phyloP scores from a whole-genome alignment of 1,139 yeast species.

The Geotrichum aggregatum region DNA sequence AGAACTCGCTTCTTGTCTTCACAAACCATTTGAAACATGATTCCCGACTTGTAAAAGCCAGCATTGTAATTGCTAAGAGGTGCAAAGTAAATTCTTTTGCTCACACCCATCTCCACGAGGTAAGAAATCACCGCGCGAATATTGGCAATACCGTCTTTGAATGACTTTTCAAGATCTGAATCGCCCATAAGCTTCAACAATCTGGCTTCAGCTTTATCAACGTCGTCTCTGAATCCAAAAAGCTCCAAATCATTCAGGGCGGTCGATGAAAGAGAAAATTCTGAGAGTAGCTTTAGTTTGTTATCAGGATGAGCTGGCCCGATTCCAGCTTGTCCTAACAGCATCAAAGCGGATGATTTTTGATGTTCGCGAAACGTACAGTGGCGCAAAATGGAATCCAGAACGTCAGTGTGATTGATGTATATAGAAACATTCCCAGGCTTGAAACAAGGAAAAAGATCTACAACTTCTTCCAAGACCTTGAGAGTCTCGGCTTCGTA shows the following conservation, averaged over 20 bases:
- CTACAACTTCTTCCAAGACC: conserved; percentile 68
- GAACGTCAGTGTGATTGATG: conserved; percentile 73
- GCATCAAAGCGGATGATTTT: conserved; percentile 59
- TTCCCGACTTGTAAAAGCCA: conserved; percentile 69
- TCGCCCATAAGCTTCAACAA: conserved; percentile 69
- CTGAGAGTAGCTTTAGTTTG: conserved; percentile 60
- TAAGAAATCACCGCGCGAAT: conserved; percentile 54
- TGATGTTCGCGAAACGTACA: conserved; percentile 75
- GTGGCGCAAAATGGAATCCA: conserved; percentile 70
- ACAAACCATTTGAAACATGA: conserved; percentile 83
- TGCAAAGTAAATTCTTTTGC: conserved; percentile 47
- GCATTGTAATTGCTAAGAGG: conserved; percentile 83
- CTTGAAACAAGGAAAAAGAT: conserved; percentile 61
- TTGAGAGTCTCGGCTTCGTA: conserved; percentile 86
- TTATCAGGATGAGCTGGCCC: conserved; percentile 64
- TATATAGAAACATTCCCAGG: conserved; percentile 53
- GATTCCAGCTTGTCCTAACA: conserved; percentile 71
- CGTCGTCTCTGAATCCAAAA: conserved; percentile 69
- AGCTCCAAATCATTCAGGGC: conserved; percentile 74
- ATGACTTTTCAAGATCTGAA: conserved; percentile 57
- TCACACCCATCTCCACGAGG: conserved; percentile 57
- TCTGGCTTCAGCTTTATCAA: conserved; percentile 59
- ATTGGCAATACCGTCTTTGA: conserved; percentile 61
- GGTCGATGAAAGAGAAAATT: conserved; percentile 73
- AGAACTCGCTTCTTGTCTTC: conserved; percentile 50